Base-by-base conservation (phyloP, 2,329 filamentous ascomycete genomes). In the Polytolypa hystricis region DNA sequence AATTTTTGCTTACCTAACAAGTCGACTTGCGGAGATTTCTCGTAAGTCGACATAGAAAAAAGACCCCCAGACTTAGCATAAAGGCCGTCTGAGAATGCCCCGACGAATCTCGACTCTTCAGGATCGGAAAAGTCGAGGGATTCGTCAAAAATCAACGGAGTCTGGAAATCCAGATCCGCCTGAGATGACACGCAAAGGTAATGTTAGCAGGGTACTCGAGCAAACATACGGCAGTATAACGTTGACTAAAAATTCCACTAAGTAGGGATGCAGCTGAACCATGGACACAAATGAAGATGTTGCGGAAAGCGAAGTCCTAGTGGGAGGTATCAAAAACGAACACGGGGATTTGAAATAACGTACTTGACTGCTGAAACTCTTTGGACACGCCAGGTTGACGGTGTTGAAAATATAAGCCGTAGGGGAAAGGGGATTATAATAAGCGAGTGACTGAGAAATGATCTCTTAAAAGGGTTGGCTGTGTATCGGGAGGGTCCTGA, bases 21-120 rank as follows among this genome's bases (percentile, higher is more conserved):
- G 60, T 80, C 81, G 60, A 80, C 71, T 62, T 78, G 70, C 60
- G 81, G 77, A 41, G 76, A 64, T 65, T 93, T 93, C 55, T 72
- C 70, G 70, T 85, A 87, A 64, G 79, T 79, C 61, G 83, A 81
- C 81, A 87, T 87, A 63, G 81, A 77, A 64, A 83, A 66, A 53
- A 77, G 64, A 66, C 75, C 63, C 69, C 75, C 69, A 61, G 66
- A 64, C 58, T 67, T 70, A 62, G 66, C 66, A 61, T 65, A 58
- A 45, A 67, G 64, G 65, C 67, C 67, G 57, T 64, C 63, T 54
- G 67, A 64, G 53, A 61, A 60, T 37, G 57, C 57, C 49, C 56
- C 57, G 42, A 54, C 56, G 49, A 64, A 64, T 45, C 57, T 56
- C 42, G 62, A 60, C 47, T 64, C 61, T 52, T 62, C 60, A 49